Evolutionary conservation across 805 yeast species (phyloP), one percentile per base, ranked within the genome.

Genomic region (Starmerella gropengiesseri): DNA sequence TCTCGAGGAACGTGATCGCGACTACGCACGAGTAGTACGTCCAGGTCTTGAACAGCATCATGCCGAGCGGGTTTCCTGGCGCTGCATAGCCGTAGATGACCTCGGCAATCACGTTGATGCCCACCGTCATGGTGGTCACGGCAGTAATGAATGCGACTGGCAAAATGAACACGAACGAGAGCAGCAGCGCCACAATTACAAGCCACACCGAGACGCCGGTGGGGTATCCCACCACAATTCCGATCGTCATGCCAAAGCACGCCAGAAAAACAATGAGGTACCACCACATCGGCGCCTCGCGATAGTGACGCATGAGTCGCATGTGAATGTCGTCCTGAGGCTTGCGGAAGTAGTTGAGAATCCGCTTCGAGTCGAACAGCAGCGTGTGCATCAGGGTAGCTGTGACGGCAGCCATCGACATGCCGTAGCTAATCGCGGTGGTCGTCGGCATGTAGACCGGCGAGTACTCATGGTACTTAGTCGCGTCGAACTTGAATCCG

Each of bases 231-330:
- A 16, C 14, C 9, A 26, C 36, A 13, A 28, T 16, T 38, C 75
- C 71, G 3, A 44, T 22, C 18, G 43, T 25, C 33, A 48, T 12
- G 7, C 38, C 51, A 14, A 46, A 32, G 22, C 46, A 40, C 4
- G 28, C 21, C 4, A 70, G 38, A 36, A 77, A 64, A 13, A 73
- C 62, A 3, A 59, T 46, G 4, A 61, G 53, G 52, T 69, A 78
- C 78, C 82, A 74, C 77, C 77, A 73, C 33, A 70, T 71, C 3
- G 83, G 84, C 22, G 74, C 79, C 49, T 76, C 81, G 7, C 65
- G 66, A 56, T 79, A 78, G 20, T 18, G 36, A 26, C 60, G 57
- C 79, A 78, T 77, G 46, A 77, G 66, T 47, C 77, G 64, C 60
- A 64, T 64, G 53, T 74, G 77, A 14, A 73, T 70, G 55, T 74